Conservation (phyloP, 2,329 filamentous ascomycete species). For the Cyphellophora attinorum region DNA sequence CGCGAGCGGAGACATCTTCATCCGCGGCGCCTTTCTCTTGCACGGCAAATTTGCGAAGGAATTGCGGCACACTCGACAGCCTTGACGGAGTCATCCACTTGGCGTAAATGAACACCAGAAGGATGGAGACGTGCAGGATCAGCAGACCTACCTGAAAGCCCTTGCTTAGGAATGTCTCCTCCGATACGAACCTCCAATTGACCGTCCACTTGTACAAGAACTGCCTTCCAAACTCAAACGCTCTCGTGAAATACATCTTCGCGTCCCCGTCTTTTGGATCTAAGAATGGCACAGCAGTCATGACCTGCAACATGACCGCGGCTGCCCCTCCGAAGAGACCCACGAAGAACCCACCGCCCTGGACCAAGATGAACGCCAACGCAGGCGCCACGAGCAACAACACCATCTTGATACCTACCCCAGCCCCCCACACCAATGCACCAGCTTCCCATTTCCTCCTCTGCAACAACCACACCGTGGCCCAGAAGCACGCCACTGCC, state of each 20-base stretch:
- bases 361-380: conserved; percentile 64
- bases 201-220: conserved; percentile 99
- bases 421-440: conserved; percentile 63
- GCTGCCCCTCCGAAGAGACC: conserved; percentile 60
- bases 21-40: conserved; percentile 25
- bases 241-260: conserved; percentile 59
- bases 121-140: conserved; percentile 52
- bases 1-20: conserved; percentile 43
- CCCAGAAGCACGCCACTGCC: conserved; percentile 73
- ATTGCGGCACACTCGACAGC: conserved; percentile 44
- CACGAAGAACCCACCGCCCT: conserved; percentile 57
- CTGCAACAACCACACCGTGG: conserved; percentile 71
- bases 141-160: conserved; percentile 61
- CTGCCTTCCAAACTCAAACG: conserved; percentile 82
- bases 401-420: conserved; percentile 92
- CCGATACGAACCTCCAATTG: conserved; percentile 93
- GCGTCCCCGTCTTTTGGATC: conserved; percentile 3
- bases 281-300: conserved; percentile 17
- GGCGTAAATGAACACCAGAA: conserved; percentile 55
- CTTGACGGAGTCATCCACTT: conserved; percentile 65
- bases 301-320: conserved; percentile 69
- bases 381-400: conserved; percentile 74
- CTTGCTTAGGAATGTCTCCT: conserved; percentile 65
- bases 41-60: conserved; percentile 41
- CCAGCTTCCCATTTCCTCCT: conserved; percentile 63